Conservation (phyloP, 352 stramenopile species). For the Blastocystis sp. region DNA sequence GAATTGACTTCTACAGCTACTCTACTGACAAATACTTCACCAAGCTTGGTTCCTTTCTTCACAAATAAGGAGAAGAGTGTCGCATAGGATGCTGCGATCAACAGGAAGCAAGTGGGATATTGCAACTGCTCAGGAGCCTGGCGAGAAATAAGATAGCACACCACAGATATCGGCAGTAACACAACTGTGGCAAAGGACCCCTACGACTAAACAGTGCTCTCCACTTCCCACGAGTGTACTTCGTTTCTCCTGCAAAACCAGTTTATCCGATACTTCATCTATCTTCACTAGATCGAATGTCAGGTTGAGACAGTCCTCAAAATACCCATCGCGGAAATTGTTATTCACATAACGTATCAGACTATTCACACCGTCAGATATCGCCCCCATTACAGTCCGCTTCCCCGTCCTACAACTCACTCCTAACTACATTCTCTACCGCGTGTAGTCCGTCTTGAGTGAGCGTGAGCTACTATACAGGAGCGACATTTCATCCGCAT, state of each 20-base stretch:
- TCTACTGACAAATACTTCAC: conserved; percentile 71
- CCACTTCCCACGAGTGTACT: conserved; percentile 66
- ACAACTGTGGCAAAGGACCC: conserved; percentile 70
- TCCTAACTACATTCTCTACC: conserved; percentile 44
- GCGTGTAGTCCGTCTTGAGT: conserved; percentile 90
- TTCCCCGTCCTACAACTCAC: conserved; percentile 74
- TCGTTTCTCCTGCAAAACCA: conserved; percentile 70
- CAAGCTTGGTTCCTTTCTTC: conserved; percentile 74
- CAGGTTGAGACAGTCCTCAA: conserved; percentile 86
- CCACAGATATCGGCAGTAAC: conserved; percentile 58
- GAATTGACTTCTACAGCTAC: conserved; percentile 67
- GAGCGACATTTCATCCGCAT: conserved; percentile 85
- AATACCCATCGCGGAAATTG: conserved; percentile 87
- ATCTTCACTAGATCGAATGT: conserved; percentile 70
- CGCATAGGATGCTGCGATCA: conserved; percentile 68
- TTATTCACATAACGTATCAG: conserved; percentile 87
- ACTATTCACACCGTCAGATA: conserved; percentile 89
- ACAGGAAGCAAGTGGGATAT: neutral
- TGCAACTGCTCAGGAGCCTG: neutral
- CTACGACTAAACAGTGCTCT: conserved; percentile 65
- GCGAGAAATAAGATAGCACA: conserved; percentile 66
- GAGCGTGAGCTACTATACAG: conserved; percentile 87
- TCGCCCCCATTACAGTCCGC: conserved; percentile 80
- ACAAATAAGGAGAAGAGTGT: conserved; percentile 71
- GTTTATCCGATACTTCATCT: conserved; percentile 71